Evolutionary conservation across 129 eudicot species (phyloP).

Genomic region (Flaveria sonorensis): DNA sequence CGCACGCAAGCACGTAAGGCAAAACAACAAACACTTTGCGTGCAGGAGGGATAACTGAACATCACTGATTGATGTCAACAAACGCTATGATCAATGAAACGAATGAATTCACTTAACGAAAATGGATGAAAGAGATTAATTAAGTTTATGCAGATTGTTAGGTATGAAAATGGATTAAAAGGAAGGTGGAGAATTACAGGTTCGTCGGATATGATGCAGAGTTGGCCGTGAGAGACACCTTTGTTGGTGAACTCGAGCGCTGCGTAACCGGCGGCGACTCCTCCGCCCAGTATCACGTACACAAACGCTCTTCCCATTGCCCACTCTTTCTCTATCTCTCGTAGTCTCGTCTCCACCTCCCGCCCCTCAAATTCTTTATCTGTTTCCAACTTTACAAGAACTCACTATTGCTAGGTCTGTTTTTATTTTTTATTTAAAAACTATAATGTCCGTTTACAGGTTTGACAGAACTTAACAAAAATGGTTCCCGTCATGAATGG

Average conservation of each 20-base stretch:
- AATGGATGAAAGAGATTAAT: neutral
- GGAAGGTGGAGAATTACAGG: conserved; percentile 48
- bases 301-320: conserved; percentile 85
- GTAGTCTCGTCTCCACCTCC: conserved; percentile 31
- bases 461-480: too few relatives aligned
- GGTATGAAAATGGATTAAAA: conserved; percentile 13
- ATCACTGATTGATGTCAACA: conserved; percentile 7
- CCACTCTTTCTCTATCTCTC: neutral
- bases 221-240: conserved; percentile 84
- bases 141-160: conserved; percentile 1
- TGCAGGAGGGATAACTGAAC: conserved; percentile 28
- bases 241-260: conserved; percentile 85
- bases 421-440: too few relatives aligned
- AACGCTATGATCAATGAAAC: conserved; percentile 19
- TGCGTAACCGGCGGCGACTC: conserved; percentile 97
- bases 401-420: too few relatives aligned
- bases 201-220: conserved; percentile 95
- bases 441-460: too few relatives aligned
- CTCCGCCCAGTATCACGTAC: conserved; percentile 92
- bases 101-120: neutral
- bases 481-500: too few relatives aligned
- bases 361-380: neutral
- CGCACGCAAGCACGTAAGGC: too few relatives aligned
- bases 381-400: too few relatives aligned
- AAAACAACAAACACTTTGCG: conserved; percentile 35